Evolutionary conservation across 1,139 yeast species (phyloP).

Genomic region (Yamadazyma atlantica): DNA sequence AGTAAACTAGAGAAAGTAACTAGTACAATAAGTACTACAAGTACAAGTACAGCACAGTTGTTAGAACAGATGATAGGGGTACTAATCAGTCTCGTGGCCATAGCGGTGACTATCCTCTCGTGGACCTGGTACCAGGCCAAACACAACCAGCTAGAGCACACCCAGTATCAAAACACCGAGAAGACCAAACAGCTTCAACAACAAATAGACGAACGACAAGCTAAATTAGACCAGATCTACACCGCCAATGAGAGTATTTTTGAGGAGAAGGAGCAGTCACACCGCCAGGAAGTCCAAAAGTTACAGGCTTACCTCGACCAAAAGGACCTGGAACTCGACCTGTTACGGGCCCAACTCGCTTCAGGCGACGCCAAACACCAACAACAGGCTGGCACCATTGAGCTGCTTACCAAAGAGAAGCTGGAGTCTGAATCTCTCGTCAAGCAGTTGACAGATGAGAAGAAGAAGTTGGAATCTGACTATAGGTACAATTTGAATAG

Average conservation of each 20-base stretch:
- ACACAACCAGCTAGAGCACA: constrained; percentile 7
- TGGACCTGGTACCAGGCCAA: constrained; percentile 2
- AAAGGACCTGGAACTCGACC: neutral
- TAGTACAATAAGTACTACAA: no score
- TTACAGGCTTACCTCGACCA: neutral
- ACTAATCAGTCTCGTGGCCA: neutral
- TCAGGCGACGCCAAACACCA: neutral
- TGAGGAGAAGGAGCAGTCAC: constrained; percentile 9
- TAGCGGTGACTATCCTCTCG: neutral
- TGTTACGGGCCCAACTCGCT: constrained; percentile 6
- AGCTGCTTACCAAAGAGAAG: constrained; percentile 4
- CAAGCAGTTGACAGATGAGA: constrained; percentile 11
- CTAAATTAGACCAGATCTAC: constrained; percentile 1
- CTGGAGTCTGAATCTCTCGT: constrained; percentile 4
- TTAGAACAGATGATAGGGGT: neutral
- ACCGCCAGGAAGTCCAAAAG: constrained; percentile 3
- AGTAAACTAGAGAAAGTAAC: no score
- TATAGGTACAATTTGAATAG: constrained; percentile 29
- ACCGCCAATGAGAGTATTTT: constrained; percentile 9
- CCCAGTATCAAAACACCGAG: constrained; percentile 9
- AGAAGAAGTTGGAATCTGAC: constrained; percentile 19
- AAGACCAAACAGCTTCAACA: constrained; percentile 2
- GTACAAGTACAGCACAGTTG: no score
- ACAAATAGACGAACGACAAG: neutral
- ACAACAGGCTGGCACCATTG: neutral